Base-by-base conservation (phyloP, 2,329 filamentous ascomycete genomes). In the Endocalyx cinctus region DNA sequence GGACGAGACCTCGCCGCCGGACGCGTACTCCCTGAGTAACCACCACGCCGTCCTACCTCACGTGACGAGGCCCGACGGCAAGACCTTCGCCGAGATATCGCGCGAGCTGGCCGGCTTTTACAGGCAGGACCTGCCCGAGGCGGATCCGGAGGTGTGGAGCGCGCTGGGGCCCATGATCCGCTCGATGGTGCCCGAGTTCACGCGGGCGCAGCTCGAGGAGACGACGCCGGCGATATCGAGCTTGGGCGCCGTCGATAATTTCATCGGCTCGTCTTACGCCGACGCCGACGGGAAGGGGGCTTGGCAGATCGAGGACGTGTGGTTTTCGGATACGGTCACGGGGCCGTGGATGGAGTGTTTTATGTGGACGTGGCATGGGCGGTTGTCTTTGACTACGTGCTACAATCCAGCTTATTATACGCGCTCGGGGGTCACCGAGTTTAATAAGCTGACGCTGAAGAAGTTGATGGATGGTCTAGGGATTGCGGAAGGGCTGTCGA, bases 91-190 rank as follows among this genome's bases (percentile, higher is more conserved):
- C 17, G 23, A 39, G 14, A 6, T 39, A 25, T 22, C 23, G 17
- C 33, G 33, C n/a, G 37, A 39, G 37, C 29, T 35, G 16, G 33
- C 14, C 5, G 23, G 25, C 0, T 39, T 36, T 15, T 39, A 39
- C 29, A 19, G 17, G 11, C 37, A 39, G 11, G 37, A 39, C 20
- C 14, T 39, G 16, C 33, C 37, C 10, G 17, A 26, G 37, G 25
- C 37, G 5, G 33, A 39, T 6, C 15, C 37, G 20, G 33, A 39
- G 25, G 16, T 39, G 6, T 39, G 37, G 37, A 39, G 37, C 15
- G 37, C 37, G 25, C 28, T 39, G 25, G 33, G 37, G 12, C 37
- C 37, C n/a, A 39, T 39, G 37, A 29, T 39, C 19, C 37, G 37
- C 19, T 17, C 22, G 29, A 27, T 39, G 37, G 33, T 29, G 33